These are phyloP conservation scores for Bruguiera hainesii DNA, from an alignment of 441 rosid species.

Conservation along the genomic window DNA sequence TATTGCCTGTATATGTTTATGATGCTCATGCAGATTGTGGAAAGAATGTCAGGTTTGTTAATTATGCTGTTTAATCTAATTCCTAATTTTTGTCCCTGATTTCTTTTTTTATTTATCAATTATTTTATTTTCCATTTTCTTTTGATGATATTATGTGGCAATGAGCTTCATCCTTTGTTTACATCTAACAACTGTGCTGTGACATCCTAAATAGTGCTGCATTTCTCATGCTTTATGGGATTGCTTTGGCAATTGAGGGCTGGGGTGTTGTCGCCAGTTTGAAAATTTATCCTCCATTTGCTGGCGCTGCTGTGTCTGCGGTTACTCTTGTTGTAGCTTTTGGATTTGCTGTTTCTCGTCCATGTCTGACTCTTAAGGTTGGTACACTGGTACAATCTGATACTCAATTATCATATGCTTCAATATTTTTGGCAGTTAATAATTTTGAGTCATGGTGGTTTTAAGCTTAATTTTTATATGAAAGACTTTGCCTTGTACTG, in stretches of 20 bases:
- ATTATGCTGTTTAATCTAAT: constrained; percentile 15
- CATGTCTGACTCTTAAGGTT: constrained; percentile 97
- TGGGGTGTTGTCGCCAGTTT: constrained; percentile 99
- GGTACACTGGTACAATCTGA: constrained; percentile 16
- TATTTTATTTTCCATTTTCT: constrained; percentile 7
- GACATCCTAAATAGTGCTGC: constrained; percentile 60
- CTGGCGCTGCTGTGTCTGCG: constrained; percentile 99
- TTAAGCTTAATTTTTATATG: neutral
- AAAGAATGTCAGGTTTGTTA: constrained; percentile 95
- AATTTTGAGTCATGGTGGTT: constrained; percentile 14
- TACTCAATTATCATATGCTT: constrained; percentile 15
- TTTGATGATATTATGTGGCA: neutral
- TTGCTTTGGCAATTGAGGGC: constrained; percentile 99
- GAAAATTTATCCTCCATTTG: constrained; percentile 97
- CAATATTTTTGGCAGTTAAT: constrained; percentile 3
- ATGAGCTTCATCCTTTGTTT: constrained; percentile 14
- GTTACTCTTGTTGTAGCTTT: constrained; percentile 97
- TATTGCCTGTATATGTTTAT: constrained; percentile 96
- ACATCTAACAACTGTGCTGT: constrained; percentile 21
- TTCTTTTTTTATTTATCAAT: constrained; percentile 8
- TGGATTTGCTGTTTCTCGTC: constrained; percentile 99
- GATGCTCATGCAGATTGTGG: constrained; percentile 99
- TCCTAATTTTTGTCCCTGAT: neutral
- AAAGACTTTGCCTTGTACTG: neutral
- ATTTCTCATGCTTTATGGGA: constrained; percentile 96